These are phyloP conservation scores for Solanum sparsipilum DNA, from an alignment of 257 asterid species.

Conservation along the genomic window DNA sequence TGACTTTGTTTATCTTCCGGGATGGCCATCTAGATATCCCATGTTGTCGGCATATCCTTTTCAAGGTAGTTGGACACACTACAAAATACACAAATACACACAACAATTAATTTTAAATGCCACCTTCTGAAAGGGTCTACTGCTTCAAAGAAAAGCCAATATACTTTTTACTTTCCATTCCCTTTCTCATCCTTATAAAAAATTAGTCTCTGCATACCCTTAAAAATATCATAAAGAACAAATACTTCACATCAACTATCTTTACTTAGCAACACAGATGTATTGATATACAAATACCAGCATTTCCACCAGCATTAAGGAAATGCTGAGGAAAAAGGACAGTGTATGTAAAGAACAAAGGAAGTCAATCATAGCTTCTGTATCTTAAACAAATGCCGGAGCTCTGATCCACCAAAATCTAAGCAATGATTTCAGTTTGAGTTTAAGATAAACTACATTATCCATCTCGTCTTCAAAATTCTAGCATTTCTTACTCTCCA, in stretches of 20 bases:
- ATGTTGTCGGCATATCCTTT: conserved; percentile 83
- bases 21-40: conserved; percentile 96
- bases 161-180: background rate
- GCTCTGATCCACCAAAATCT: background rate
- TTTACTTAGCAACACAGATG: background rate
- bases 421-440: background rate
- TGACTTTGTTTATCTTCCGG: conserved; percentile 79
- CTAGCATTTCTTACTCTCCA: background rate
- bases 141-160: background rate
- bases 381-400: background rate
- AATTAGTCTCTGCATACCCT: background rate
- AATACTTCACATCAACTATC: background rate
- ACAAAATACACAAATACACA: conserved; percentile 1
- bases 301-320: background rate
- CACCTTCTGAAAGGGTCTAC: background rate
- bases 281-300: background rate
- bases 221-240: background rate
- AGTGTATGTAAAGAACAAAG: background rate
- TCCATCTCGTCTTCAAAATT: background rate
- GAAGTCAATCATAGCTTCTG: background rate
- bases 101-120: background rate
- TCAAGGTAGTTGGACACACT: conserved; percentile 96
- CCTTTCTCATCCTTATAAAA: background rate
- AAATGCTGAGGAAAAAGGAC: background rate
- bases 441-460: background rate